phyloP scores from a whole-genome alignment of 1,139 yeast species.

The Sugiyamaella grinbergsii region DNA sequence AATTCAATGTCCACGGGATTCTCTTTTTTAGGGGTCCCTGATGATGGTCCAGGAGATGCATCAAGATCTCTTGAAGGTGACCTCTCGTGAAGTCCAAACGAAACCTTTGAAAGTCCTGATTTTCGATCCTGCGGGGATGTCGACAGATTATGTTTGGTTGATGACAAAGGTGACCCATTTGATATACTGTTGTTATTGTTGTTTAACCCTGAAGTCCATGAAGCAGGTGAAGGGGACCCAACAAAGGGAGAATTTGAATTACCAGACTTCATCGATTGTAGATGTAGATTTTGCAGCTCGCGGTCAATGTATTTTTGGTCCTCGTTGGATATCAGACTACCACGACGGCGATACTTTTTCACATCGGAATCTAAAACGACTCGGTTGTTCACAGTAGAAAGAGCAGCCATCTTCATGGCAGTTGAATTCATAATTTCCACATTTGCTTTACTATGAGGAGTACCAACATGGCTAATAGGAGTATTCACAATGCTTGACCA shows the following conservation, averaged over 20 bases:
- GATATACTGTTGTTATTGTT: conserved; percentile 1
- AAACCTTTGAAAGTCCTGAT: conserved; percentile 24
- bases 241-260: conserved; percentile 8
- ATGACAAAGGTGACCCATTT: conserved; percentile 9
- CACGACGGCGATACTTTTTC: conserved; percentile 37
- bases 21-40: conserved; percentile 56
- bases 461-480: conserved; percentile 27
- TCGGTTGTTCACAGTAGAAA: conserved; percentile 37
- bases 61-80: conserved; percentile 22
- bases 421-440: conserved; percentile 39
- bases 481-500: conserved; percentile 37
- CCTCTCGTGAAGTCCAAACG: conserved; percentile 19
- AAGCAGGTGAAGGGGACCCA: conserved; percentile 22
- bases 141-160: conserved; percentile 10
- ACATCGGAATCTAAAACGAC: conserved; percentile 37
- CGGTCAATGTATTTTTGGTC: conserved; percentile 30
- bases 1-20: conserved; percentile 56
- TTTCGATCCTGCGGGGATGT: conserved; percentile 26
- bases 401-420: conserved; percentile 45
- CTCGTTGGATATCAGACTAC: conserved; percentile 28
- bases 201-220: conserved; percentile 16
- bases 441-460: conserved; percentile 29
- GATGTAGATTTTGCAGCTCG: conserved; percentile 28
- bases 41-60: conserved; percentile 20
- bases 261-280: conserved; percentile 14